Evolutionary conservation across 1,284 basidiomycete species (phyloP), one percentile per base, ranked within the genome.

Genomic region (Calocybe gambosa): DNA sequence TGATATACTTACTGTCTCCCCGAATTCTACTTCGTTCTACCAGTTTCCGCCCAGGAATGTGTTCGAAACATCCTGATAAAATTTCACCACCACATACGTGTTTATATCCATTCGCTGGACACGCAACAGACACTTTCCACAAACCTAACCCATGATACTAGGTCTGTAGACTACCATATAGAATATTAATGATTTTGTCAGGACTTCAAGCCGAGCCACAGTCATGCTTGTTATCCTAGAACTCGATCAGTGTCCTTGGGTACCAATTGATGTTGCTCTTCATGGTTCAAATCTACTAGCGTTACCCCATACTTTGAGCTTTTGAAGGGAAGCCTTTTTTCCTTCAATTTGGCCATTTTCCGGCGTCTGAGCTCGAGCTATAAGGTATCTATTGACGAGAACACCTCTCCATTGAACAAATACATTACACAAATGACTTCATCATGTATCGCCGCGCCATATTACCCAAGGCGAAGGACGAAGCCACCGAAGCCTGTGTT

Each of bases 1-100:
- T 88, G 66, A 62, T 12, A 16, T 7, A 29, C 28, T 2, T 3
- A 29, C 28, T 29, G 13, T 29, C 9, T 13, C 31, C 31, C n/a
- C 31, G 5, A 8, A 3, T 6, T 3, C 5, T 16, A 16, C n/a
- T 34, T 34, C 31, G 15, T 34, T 15, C 2, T 34, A 6, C 3
- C 31, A 34, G 15, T 34, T 13, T 16, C 31, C n/a, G 9, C 9
- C 9, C 10, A 29, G 9, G 13, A 13, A 29, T 9, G 10, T 29
- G 3, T 29, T 23, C 21, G 21, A 4, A 23, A 23, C 21, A 7
- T 23, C 4, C 21, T 23, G 4, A 23, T 23, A 23, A 23, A 23
- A 4, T 23, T 23, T 23, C 21, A 23, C 7, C 19, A 12, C 12
- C n/a, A 15, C 37, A 39, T 23, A 39, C 20, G 13, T 39, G 8